Evolutionary conservation across 1,284 basidiomycete species (phyloP).

Genomic region (Trametes polyzona): DNA sequence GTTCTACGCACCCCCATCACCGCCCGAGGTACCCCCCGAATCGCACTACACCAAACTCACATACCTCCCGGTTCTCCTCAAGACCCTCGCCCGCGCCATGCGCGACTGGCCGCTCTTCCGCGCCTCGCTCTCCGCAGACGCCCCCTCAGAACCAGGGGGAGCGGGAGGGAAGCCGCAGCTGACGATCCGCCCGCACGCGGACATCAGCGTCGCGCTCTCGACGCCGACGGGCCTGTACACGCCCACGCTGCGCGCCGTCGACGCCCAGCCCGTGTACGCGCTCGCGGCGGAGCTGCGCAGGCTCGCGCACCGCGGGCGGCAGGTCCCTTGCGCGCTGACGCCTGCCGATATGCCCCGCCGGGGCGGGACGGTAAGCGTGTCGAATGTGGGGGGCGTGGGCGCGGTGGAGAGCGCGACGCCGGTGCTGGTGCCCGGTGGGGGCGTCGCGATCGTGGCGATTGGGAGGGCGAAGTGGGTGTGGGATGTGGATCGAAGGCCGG

Average conservation of each 20-base stretch:
- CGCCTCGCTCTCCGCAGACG: constrained; percentile 57
- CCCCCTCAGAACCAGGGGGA: constrained; percentile 20
- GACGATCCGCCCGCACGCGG: constrained; percentile 69
- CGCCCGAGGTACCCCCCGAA: constrained; percentile 45
- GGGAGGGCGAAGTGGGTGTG: constrained; percentile 85
- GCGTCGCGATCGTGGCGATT: constrained; percentile 89
- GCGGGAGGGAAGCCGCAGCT: constrained; percentile 56
- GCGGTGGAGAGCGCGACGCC: constrained; percentile 74
- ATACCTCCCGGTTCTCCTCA: constrained; percentile 85
- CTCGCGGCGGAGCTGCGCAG: constrained; percentile 68
- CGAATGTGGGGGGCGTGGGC: constrained; percentile 85
- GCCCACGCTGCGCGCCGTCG: constrained; percentile 73
- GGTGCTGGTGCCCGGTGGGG: constrained; percentile 86
- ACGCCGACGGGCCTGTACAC: constrained; percentile 89
- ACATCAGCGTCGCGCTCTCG: constrained; percentile 78
- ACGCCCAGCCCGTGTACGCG: constrained; percentile 63
- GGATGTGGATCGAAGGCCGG: constrained; percentile 57
- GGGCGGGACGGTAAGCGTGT: constrained; percentile 85
- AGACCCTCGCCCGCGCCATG: constrained; percentile 83
- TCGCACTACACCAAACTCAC: constrained; percentile 72
- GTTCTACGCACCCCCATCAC: constrained; percentile 46
- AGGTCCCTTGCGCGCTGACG: constrained; percentile 65
- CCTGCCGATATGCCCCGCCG: constrained; percentile 67
- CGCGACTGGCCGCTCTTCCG: constrained; percentile 85
- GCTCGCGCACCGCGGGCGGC: constrained; percentile 66